Evolutionary conservation across 257 asterid genomes (phyloP), one percentile per base, ranked within the genome.

Genomic region (Fraxinus excelsior): DNA sequence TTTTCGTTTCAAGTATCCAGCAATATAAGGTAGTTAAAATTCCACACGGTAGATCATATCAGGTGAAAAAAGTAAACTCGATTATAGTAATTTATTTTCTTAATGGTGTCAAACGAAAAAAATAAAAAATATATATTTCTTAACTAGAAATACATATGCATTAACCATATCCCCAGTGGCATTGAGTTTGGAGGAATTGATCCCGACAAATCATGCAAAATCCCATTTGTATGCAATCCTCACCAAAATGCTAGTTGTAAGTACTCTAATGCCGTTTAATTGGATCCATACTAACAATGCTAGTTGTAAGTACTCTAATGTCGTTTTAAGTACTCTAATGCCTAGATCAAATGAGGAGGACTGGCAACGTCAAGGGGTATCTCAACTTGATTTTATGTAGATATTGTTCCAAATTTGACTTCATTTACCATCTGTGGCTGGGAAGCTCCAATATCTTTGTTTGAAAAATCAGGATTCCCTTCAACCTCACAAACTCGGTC

Each of bases 91-190:
- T n/a, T 56, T 56, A 56, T 56, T 56, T 56, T 56, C 65, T 18
- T 56, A 56, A n/a, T 1, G 12, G 65, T 2, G 13, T 18, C 25
- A 7, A 32, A 56, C 26, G 8, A n/a, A 67, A 32, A 37, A 12
- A 72, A 1, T n/a, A n/a, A n/a, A n/a, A n/a, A n/a, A n/a, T n/a
- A 35, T 28, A 35, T 0, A 13, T 78, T 84, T 90, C 91, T 90
- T 88, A 84, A 91, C 82, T n/a, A 74, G 80, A 73, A 58, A 76
- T 78, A 93, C 94, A 56, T 93, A 91, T 88, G 98, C 98, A 65
- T 85, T 96, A 81, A 91, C 97, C 84, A 86, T 96, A 85, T 83
- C 97, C 46, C 99, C 97, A 0, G 97, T 96, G 78, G 99, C 97
- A 10, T 75, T 91, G 97, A 82, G 99, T 87, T 89, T 96, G 19